Conservation (phyloP, 2,329 filamentous ascomycete species). For the Gaeumannomyces sp. region DNA sequence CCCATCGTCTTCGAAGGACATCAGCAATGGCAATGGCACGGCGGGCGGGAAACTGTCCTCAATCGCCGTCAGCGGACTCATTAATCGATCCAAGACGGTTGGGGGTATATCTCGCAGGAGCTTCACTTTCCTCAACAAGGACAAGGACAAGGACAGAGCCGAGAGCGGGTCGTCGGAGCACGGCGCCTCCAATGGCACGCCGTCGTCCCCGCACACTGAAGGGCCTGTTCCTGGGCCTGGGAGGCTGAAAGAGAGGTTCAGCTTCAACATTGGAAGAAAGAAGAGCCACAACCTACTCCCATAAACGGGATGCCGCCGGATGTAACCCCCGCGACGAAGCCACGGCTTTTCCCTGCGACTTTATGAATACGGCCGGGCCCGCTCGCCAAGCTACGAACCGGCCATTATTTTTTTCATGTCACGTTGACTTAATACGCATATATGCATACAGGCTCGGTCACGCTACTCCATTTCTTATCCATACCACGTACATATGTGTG, state of each 20-base stretch:
- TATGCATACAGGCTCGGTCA: not conserved
- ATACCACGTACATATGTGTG: not conserved
- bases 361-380: not conserved
- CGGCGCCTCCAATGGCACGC: conserved; percentile 4
- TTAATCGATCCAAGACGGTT: conserved; percentile 59
- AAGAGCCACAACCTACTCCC: conserved; percentile 52
- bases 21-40: not conserved
- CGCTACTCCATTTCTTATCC: not conserved
- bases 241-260: conserved; percentile 56
- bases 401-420: not conserved
- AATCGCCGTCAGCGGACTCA: conserved; percentile 30
- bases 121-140: conserved; percentile 58
- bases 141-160: conserved; percentile 24
- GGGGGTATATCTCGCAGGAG: conserved; percentile 71
- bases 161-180: not conserved
- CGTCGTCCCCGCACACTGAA: conserved; percentile 6
- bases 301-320: conserved; percentile 14
- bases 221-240: conserved; percentile 6
- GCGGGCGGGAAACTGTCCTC: not conserved
- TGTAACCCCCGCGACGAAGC: too few relatives aligned
- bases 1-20: conserved; percentile 23
- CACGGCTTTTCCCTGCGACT: not conserved
- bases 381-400: not conserved
- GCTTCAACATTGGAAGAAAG: conserved; percentile 61
- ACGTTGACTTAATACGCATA: not conserved